Evolutionary conservation across 805 yeast species (phyloP), one percentile per base, ranked within the genome.

Genomic region (Myxozyma lipomycoides): DNA sequence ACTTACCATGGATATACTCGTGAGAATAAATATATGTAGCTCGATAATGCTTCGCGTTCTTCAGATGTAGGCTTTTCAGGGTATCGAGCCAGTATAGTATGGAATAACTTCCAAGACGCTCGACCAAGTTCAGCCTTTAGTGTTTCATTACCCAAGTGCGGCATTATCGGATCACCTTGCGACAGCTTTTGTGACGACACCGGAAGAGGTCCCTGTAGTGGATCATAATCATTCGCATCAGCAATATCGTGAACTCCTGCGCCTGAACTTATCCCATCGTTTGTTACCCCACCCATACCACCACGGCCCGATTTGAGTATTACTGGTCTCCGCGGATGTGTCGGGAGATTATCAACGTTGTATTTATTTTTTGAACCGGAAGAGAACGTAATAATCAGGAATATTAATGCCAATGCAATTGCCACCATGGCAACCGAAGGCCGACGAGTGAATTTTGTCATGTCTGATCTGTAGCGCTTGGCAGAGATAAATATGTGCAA

Each of bases 101-200:
- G 98, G 64, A 93, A 81, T 38, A 91, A 70, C 41, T 78, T 86
- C 98, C 98, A 91, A 0, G 95, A 82, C 0, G 97, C 84, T 51
- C 86, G 78, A 1, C 98, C 98, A 4, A 91, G 76, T 62, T 86
- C 93, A 1, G 95, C 93, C 57, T 81, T 79, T 46, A 81, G 70
- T 0, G 89, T 84, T 58, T 82, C 89, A 67, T 91, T 91, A 15
- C 85, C 85, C 95, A 93, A 89, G 60, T 86, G 79, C 4, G 95
- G 95, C 98, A 93, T 93, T 63, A 89, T 89, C 2, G 89, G 74
- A 38, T 61, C 74, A 68, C 51, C 58, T 23, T 37, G 52, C 28
- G 52, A 52, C 46, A 40, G 41, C 46, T 48, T 52, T 39, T 48
- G 61, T 39, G 51, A 46, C n/a, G 52, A 44, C 24, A 49, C 59